Evolutionary conservation across 2,329 filamentous ascomycete species (phyloP).

Genomic region (Hirsutella thompsonii): DNA sequence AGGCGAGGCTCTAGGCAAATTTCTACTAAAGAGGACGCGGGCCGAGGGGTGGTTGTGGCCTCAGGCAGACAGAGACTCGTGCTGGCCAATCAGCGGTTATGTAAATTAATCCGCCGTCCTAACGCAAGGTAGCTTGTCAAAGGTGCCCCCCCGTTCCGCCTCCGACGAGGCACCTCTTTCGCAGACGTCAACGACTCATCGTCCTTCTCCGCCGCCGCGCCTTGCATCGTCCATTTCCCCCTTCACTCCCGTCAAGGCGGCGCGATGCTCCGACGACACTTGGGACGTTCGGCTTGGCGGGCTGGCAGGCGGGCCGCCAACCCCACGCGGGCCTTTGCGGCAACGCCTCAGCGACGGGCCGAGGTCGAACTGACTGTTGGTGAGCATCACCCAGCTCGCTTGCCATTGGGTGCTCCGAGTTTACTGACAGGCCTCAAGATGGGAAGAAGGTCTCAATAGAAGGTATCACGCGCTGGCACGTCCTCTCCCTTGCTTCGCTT

Average conservation of each 20-base stretch:
- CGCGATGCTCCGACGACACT: slow-evolving; percentile 56
- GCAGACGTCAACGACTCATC: slow-evolving; percentile 27
- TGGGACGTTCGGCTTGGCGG: slow-evolving; percentile 57
- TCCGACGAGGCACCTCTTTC: slow-evolving; percentile 23
- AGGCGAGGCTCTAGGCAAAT: slow-evolving; percentile 9
- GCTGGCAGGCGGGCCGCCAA: slow-evolving; percentile 43
- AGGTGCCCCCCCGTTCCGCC: background rate
- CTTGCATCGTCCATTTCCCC: slow-evolving; percentile 19
- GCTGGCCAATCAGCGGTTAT: slow-evolving; percentile 25
- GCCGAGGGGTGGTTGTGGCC: slow-evolving; percentile 11
- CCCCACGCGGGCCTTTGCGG: slow-evolving; percentile 69
- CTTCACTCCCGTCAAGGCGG: slow-evolving; percentile 37
- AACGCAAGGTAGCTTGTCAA: background rate
- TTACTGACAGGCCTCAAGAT: slow-evolving; percentile 44
- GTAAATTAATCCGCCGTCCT: slow-evolving; percentile 27
- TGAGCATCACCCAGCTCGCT: slow-evolving; percentile 24
- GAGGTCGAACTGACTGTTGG: slow-evolving; percentile 96
- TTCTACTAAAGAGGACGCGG: slow-evolving; percentile 4
- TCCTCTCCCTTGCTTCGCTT: slow-evolving; percentile 9
- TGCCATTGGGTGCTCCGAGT: slow-evolving; percentile 15
- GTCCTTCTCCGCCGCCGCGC: slow-evolving; percentile 10
- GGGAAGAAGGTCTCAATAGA: slow-evolving; percentile 97
- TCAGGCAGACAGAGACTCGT: slow-evolving; percentile 19
- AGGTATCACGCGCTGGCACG: slow-evolving; percentile 42
- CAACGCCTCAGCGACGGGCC: slow-evolving; percentile 63